These are phyloP conservation scores for Hanseniaspora meyeri DNA, from an alignment of 805 yeast genomes.

Conservation along the genomic window DNA sequence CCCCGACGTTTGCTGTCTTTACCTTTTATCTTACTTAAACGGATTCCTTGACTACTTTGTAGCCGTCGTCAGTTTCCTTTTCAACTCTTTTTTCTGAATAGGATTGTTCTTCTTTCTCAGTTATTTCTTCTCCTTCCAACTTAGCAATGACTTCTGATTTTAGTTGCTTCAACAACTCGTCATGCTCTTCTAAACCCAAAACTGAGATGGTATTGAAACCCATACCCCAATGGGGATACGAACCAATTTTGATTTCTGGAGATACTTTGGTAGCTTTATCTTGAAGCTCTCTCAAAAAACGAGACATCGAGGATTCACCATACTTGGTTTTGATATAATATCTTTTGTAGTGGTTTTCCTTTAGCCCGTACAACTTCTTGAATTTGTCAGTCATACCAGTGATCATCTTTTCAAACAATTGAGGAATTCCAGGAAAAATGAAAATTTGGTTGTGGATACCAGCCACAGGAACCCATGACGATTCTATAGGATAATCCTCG, in stretches of 20 bases:
- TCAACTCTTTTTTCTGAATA: slow-evolving; percentile 21
- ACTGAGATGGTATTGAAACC: slow-evolving; percentile 60
- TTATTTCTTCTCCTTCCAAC: slow-evolving; percentile 46
- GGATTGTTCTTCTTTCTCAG: slow-evolving; percentile 43
- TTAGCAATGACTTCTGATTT: slow-evolving; percentile 36
- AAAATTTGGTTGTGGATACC: slow-evolving; percentile 51
- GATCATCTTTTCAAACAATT: slow-evolving; percentile 48
- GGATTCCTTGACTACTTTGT: slow-evolving; percentile 5
- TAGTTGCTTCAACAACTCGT: slow-evolving; percentile 31
- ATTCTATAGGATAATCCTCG: slow-evolving; percentile 37
- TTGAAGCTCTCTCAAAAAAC: slow-evolving; percentile 45
- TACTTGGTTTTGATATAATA: slow-evolving; percentile 49
- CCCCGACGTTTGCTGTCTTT: too few relatives aligned
- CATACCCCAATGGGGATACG: slow-evolving; percentile 67
- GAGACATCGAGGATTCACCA: slow-evolving; percentile 59
- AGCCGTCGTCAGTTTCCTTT: slow-evolving; percentile 9
- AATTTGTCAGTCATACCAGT: slow-evolving; percentile 32
- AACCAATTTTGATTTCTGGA: slow-evolving; percentile 53
- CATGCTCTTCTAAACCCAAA: slow-evolving; percentile 41
- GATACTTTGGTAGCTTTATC: slow-evolving; percentile 25
- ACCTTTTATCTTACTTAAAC: not conserved
- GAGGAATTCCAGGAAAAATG: slow-evolving; percentile 77
- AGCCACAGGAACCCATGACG: slow-evolving; percentile 77
- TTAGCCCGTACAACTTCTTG: slow-evolving; percentile 30
- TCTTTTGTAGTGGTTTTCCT: slow-evolving; percentile 30